phyloP scores from a whole-genome alignment of 2,329 filamentous ascomycete species.

The Pseudophaeomoniella oleicola region DNA sequence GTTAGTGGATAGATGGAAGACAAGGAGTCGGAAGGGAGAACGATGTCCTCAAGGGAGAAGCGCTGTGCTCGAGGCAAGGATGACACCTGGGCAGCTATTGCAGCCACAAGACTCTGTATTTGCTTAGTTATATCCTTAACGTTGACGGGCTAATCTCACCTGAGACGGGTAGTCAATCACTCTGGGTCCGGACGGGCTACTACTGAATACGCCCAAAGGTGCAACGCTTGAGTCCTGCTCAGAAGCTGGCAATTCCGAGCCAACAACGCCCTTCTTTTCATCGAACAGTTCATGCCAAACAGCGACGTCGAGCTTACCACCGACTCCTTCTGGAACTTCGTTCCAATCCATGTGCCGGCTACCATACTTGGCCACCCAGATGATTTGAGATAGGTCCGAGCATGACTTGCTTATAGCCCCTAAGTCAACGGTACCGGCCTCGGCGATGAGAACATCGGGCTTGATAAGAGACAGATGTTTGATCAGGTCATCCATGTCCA shows the following conservation, averaged over 20 bases:
- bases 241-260: conserved; percentile 48
- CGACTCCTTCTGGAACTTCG: conserved; percentile 64
- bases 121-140: background rate
- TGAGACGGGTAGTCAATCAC: conserved; percentile 68
- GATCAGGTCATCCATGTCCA: conserved; percentile 51
- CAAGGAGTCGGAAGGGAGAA: conserved; percentile 72
- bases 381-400: conserved; percentile 56
- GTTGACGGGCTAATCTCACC: conserved; percentile 20
- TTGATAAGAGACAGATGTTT: conserved; percentile 59
- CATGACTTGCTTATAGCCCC: conserved; percentile 56
- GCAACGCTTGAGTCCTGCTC: conserved; percentile 37
- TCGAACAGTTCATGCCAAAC: conserved; percentile 86
- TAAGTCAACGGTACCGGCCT: conserved; percentile 75
- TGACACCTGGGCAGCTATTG: conserved; percentile 61
- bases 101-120: conserved; percentile 66
- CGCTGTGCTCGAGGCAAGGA: conserved; percentile 63
- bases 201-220: conserved; percentile 28
- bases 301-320: conserved; percentile 61
- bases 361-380: conserved; percentile 88
- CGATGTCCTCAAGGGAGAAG: conserved; percentile 59
- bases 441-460: conserved; percentile 69
- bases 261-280: conserved; percentile 46
- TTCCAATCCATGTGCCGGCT: conserved; percentile 94
- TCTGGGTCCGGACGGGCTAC: conserved; percentile 38
- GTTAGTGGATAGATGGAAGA: conserved; percentile 65